Evolutionary conservation across 495 filamentous ascomycete species (phyloP).

Genomic region (Aspergillus cavernicola): DNA sequence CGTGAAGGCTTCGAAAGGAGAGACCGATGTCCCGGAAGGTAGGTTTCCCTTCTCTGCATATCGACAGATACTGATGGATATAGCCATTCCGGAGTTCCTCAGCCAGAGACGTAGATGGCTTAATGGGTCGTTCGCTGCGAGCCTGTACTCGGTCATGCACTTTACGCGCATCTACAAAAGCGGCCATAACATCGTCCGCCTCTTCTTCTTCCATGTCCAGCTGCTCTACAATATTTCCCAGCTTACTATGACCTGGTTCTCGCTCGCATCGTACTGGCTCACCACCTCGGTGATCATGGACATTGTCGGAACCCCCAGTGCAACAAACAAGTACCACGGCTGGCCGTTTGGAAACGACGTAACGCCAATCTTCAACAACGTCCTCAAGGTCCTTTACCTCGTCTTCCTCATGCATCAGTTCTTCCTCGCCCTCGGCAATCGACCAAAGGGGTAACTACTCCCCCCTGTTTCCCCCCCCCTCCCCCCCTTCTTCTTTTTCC

Average conservation of each 20-base stretch:
- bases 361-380: conserved; percentile 87
- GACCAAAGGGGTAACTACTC: conserved; percentile 72
- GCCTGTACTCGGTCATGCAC: conserved; percentile 96
- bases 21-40: conserved; percentile 97
- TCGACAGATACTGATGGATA: neutral
- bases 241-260: conserved; percentile 92
- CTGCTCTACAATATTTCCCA: conserved; percentile 88
- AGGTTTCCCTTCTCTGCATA: neutral
- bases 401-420: conserved; percentile 90
- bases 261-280: conserved; percentile 84
- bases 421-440: conserved; percentile 90
- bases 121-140: conserved; percentile 96
- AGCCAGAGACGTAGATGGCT: conserved; percentile 94
- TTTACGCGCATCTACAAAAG: conserved; percentile 97
- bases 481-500: too few relatives aligned
- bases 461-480: too few relatives aligned
- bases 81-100: conserved; percentile 81
- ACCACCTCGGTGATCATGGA: conserved; percentile 96
- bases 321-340: conserved; percentile 42
- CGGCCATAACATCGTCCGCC: conserved; percentile 89
- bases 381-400: conserved; percentile 88
- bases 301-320: conserved; percentile 72
- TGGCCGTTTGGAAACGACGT: conserved; percentile 78
- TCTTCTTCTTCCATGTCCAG: conserved; percentile 96
- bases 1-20: conserved; percentile 96